Percentiles rank a stretch among this genome's conserved stretches.
These are phyloP conservation scores for Globisporangium iwayamae DNA, from an alignment of 352 stramenopile genomes.

Conservation along the genomic window DNA sequence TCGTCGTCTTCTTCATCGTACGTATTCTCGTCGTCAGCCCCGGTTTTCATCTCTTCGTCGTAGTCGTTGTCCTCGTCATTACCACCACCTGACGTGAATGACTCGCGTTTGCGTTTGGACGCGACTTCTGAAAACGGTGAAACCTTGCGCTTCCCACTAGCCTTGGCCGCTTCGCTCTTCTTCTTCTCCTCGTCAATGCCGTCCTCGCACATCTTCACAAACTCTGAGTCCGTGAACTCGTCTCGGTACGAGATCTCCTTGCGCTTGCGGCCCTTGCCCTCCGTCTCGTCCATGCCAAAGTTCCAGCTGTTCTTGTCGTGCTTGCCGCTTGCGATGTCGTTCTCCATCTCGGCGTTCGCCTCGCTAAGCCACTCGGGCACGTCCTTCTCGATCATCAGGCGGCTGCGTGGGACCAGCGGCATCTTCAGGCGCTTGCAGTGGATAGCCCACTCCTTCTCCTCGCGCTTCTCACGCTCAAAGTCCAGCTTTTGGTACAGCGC, in stretches of 20 bases:
- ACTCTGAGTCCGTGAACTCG: slow-evolving; percentile 83
- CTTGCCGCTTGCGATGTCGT: slow-evolving; percentile 44
- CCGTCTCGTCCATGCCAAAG: slow-evolving; percentile 42
- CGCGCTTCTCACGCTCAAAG: slow-evolving; percentile 49
- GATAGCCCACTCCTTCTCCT: slow-evolving; percentile 63
- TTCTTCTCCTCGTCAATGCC: slow-evolving; percentile 49
- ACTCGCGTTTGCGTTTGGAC: slow-evolving; percentile 32
- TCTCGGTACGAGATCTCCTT: slow-evolving; percentile 87
- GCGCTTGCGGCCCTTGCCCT: slow-evolving; percentile 53
- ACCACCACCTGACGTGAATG: slow-evolving; percentile 9
- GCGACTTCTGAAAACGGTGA: slow-evolving; percentile 18
- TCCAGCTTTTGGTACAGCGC: slow-evolving; percentile 77
- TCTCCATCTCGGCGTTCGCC: slow-evolving; percentile 60
- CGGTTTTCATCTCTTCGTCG: slow-evolving; percentile 11
- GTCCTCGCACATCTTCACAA: slow-evolving; percentile 87
- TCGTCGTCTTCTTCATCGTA: slow-evolving; percentile 35
- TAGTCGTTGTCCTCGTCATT: slow-evolving; percentile 12
- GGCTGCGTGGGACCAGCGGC: slow-evolving; percentile 36
- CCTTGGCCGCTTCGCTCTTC: slow-evolving; percentile 10
- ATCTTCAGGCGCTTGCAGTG: slow-evolving; percentile 62
- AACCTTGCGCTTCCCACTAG: slow-evolving; percentile 15
- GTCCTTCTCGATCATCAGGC: slow-evolving; percentile 73
- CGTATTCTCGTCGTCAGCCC: slow-evolving; percentile 13
- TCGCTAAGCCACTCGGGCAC: slow-evolving; percentile 73
- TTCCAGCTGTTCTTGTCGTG: slow-evolving; percentile 63